Conservation (phyloP, 2,329 filamentous ascomycete genomes). For the Claviceps fusiformis region DNA sequence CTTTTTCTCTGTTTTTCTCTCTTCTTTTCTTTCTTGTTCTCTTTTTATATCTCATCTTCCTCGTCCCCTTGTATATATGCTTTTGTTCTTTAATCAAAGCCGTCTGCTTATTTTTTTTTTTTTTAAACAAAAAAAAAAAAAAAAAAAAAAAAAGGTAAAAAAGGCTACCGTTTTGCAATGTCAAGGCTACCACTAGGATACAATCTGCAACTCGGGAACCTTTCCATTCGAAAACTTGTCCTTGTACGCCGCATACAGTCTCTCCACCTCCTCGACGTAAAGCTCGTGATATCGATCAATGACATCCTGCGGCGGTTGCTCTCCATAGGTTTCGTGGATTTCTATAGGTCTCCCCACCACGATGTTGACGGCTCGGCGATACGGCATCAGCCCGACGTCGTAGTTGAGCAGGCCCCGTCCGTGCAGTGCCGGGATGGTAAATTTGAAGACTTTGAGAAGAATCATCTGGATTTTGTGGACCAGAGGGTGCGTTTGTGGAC, state of each 20-base stretch:
- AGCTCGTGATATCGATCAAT: slow-evolving; percentile 66
- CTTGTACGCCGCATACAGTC: slow-evolving; percentile 66
- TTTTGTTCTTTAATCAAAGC: background rate
- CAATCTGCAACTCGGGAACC: slow-evolving; percentile 52
- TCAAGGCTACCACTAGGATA: slow-evolving; percentile 29
- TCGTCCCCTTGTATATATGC: background rate
- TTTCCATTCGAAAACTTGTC: slow-evolving; percentile 55
- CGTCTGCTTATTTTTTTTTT: background rate
- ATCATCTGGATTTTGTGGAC: slow-evolving; percentile 74
- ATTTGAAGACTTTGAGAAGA: slow-evolving; percentile 75
- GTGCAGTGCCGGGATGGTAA: slow-evolving; percentile 83
- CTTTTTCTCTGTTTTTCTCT: background rate
- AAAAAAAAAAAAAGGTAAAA: background rate
- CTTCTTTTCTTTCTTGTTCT: background rate
- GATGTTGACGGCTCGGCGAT: slow-evolving; percentile 73
- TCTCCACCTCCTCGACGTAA: slow-evolving; percentile 64
- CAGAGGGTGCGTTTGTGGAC: slow-evolving; percentile 60
- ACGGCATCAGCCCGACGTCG: slow-evolving; percentile 92
- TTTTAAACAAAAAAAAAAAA: too few species aligned
- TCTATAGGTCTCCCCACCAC: slow-evolving; percentile 75
- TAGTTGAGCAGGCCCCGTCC: slow-evolving; percentile 94
- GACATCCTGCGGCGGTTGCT: slow-evolving; percentile 56
- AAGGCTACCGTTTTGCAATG: background rate
- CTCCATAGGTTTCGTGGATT: slow-evolving; percentile 43
- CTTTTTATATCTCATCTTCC: background rate